These are phyloP conservation scores for Mortierella sp. DNA, from an alignment of 371 early-diverging fungal genomes.

Conservation along the genomic window DNA sequence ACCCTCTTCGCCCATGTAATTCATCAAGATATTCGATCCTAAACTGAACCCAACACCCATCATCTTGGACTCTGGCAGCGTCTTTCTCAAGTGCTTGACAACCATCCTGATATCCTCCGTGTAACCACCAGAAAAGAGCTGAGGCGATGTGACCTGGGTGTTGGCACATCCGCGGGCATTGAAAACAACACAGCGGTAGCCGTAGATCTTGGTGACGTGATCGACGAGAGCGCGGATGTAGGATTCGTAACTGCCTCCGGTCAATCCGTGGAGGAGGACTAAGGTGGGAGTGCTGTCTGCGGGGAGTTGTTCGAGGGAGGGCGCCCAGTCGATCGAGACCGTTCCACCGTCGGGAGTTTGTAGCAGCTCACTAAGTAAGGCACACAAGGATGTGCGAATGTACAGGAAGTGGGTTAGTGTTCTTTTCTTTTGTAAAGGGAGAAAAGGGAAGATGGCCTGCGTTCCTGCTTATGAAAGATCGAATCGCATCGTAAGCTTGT, in stretches of 20 bases:
- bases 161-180: constrained; percentile 92
- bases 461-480: constrained; percentile 2
- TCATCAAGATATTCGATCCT: constrained; percentile 92
- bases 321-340: constrained; percentile 91
- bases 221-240: constrained; percentile 85
- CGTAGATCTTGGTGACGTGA: constrained; percentile 67
- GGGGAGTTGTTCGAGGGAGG: constrained; percentile 63
- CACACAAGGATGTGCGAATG: background rate
- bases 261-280: constrained; percentile 91
- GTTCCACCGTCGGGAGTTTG: constrained; percentile 84
- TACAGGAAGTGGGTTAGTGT: background rate
- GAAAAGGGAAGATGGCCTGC: background rate
- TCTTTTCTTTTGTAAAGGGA: background rate
- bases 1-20: constrained; percentile 92
- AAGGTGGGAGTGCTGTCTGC: constrained; percentile 73
- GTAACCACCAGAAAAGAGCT: constrained; percentile 87
- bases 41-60: constrained; percentile 90
- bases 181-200: constrained; percentile 84
- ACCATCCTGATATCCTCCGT: constrained; percentile 85
- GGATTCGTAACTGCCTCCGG: constrained; percentile 90
- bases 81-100: constrained; percentile 67
- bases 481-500: background rate
- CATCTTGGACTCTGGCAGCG: constrained; percentile 75
- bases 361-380: constrained; percentile 32
- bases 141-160: constrained; percentile 78